These are phyloP conservation scores for Emergomyces africanus DNA, from an alignment of 2,329 filamentous ascomycete genomes.

Conservation along the genomic window DNA sequence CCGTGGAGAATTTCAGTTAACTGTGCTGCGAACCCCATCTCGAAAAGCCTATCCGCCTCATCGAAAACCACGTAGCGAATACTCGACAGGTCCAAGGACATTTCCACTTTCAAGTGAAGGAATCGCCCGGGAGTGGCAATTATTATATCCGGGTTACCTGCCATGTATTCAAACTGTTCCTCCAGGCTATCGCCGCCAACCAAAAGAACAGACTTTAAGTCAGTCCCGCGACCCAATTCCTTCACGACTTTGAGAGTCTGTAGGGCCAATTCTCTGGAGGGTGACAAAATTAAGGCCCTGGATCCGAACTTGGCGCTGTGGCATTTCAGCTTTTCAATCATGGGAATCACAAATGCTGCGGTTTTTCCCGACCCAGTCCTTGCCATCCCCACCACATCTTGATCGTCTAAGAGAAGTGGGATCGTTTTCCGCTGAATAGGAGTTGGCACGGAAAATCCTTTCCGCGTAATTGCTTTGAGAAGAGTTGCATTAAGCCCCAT, in stretches of 20 bases:
- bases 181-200: constrained; percentile 94
- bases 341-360: constrained; percentile 92
- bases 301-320: constrained; percentile 81
- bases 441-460: constrained; percentile 91
- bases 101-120: constrained; percentile 92
- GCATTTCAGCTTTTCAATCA: constrained; percentile 85
- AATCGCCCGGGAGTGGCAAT: constrained; percentile 96
- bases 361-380: constrained; percentile 98
- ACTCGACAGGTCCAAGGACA: constrained; percentile 81
- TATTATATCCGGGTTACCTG: constrained; percentile 88
- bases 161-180: constrained; percentile 88
- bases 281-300: constrained; percentile 76
- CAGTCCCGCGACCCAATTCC: constrained; percentile 79
- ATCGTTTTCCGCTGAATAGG: constrained; percentile 97
- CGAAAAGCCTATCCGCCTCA: constrained; percentile 91
- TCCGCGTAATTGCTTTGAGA: constrained; percentile 79
- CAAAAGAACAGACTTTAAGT: constrained; percentile 76
- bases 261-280: constrained; percentile 83
- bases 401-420: constrained; percentile 73
- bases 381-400: constrained; percentile 98
- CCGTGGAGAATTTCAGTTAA: constrained; percentile 86
- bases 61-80: constrained; percentile 94
- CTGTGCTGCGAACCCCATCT: constrained; percentile 96
- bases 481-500: constrained; percentile 80
- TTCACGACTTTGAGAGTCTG: constrained; percentile 96